These are phyloP conservation scores for Paraphaeosphaeria minitans DNA, from an alignment of 2,329 filamentous ascomycete genomes.

Conservation along the genomic window DNA sequence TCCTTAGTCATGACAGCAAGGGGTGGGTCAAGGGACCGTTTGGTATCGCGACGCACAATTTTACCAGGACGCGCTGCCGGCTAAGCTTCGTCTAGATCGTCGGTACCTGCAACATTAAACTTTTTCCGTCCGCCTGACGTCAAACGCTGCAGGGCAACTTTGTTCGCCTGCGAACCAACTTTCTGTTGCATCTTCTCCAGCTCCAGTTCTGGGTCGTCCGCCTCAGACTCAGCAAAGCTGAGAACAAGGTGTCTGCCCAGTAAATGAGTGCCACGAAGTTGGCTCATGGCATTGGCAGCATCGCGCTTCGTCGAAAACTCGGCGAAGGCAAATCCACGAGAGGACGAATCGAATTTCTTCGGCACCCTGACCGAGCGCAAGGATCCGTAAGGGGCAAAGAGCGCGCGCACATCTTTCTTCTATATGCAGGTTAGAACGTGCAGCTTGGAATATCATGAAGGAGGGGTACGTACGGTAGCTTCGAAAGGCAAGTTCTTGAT, in stretches of 20 bases:
- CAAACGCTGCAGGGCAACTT: constrained; percentile 86
- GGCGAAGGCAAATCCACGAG: constrained; percentile 94
- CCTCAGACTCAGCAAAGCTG: constrained; percentile 87
- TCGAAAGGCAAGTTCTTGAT: constrained; percentile 99
- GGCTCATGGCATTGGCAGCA: constrained; percentile 87
- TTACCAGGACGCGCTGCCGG: constrained; percentile 36
- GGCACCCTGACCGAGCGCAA: constrained; percentile 91
- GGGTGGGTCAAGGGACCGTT: constrained; percentile 34
- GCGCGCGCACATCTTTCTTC: constrained; percentile 86
- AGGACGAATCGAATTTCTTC: constrained; percentile 87
- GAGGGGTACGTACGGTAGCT: constrained; percentile 52
- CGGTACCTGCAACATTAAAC: constrained; percentile 78
- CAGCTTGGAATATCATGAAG: constrained; percentile 6
- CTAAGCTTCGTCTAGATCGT: constrained; percentile 58
- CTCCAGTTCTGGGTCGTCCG: constrained; percentile 91
- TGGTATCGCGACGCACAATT: constrained; percentile 37
- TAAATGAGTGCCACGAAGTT: constrained; percentile 90
- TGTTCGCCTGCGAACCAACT: constrained; percentile 86
- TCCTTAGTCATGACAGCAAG: constrained; percentile 43
- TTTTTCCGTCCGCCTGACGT: constrained; percentile 83
- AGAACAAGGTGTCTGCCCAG: constrained; percentile 87
- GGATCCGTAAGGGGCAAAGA: constrained; percentile 90
- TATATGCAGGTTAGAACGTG: constrained; percentile 27
- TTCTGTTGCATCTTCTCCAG: constrained; percentile 98
- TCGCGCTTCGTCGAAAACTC: constrained; percentile 92